Evolutionary conservation across 1,284 basidiomycete species (phyloP), one percentile per base, ranked within the genome.

Genomic region (Rhodotorula sp.): DNA sequence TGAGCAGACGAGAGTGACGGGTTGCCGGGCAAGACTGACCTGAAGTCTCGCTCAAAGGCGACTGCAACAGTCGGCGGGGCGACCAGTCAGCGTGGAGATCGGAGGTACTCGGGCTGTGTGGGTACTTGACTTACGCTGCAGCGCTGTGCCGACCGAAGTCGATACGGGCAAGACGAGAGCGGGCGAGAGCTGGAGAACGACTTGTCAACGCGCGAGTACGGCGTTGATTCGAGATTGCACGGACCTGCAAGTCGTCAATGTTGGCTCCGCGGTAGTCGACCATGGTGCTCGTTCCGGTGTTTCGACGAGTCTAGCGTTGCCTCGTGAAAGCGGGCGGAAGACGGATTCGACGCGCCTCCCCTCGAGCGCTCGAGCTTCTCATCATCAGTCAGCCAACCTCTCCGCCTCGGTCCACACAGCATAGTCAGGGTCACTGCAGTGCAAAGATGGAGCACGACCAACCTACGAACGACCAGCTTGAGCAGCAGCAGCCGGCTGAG

Each of bases 31-130:
- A 43, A 50, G 55, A 34, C 68, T 49, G 5, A 67, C 69, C 55
- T 60, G 31, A 73, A 73, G 47, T 73, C 72, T 4, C 72, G 66
- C 38, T 73, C 72, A 45, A 66, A 73, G 0, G 72, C 72, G 15
- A 73, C 72, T 73, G 67, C 28, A 4, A 5, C 2, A 1, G 34
- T 18, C n/a, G 16, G 34, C 21, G 10, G n/a, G 26, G 28, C 28
- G 3, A 43, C 38, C 8, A 43, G 38, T 43, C 38, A 43, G 12
- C 38, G 28, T 28, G 28, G 28, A 28, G 2, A 28, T 28, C 28
- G 28, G 28, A 28, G 28, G 3, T 28, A 28, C 28, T 28, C 28
- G 28, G 28, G 28, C 28, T 28, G 28, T 28, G 28, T 28, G 28
- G 28, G 28, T 28, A 28, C 28, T 28, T 28, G 28, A 28, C 28